These are phyloP conservation scores for Prunus salicina DNA, from an alignment of 306 rosid species.

Conservation along the genomic window DNA sequence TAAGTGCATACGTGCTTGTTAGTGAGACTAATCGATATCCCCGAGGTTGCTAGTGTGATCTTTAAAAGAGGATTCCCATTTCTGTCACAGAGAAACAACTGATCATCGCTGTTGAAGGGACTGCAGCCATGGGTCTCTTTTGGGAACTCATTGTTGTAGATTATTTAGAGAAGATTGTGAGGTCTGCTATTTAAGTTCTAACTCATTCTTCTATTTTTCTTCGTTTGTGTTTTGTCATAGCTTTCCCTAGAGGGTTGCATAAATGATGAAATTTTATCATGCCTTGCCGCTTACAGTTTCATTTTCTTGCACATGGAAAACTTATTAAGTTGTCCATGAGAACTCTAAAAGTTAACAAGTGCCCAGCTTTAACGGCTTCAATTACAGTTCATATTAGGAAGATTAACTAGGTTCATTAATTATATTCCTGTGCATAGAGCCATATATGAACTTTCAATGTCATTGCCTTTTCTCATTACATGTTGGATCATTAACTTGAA, in stretches of 20 bases:
- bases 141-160: constrained; percentile 54
- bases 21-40: not conserved
- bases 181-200: constrained; percentile 25
- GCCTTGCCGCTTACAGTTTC: not conserved
- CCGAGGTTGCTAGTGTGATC: not conserved
- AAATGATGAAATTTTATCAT: not conserved
- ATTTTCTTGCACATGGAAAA: not conserved
- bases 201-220: not conserved
- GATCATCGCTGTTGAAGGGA: constrained; percentile 66
- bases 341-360: not conserved
- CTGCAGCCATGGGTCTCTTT: constrained; percentile 78
- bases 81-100: constrained; percentile 40
- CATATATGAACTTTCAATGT: not conserved
- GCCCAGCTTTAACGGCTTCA: not conserved
- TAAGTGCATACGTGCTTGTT: not conserved
- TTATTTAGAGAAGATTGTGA: constrained; percentile 72
- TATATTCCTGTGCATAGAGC: not conserved
- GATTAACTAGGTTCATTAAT: not conserved
- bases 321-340: not conserved
- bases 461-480: not conserved
- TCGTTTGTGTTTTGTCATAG: not conserved
- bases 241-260: not conserved
- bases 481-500: not conserved
- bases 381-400: not conserved
- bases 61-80: not conserved